Conservation (phyloP, 177 flowering plant species). For the Vitis hybrid region DNA sequence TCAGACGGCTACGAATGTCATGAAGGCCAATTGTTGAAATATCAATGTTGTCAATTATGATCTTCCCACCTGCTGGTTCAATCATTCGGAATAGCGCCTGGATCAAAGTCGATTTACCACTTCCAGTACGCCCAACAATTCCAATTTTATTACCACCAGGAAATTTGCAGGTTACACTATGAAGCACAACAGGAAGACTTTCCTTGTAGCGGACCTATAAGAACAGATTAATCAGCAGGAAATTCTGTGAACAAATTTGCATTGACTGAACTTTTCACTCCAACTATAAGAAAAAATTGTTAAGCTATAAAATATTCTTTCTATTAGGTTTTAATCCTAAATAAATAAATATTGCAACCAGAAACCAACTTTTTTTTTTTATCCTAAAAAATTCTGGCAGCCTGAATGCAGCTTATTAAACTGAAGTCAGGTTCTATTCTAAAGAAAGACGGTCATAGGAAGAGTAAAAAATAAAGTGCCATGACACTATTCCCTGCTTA, state of each 20-base stretch:
- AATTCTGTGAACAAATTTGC: neutral
- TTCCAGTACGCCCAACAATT: constrained; percentile 96
- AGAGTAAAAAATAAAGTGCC: no score
- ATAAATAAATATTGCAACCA: neutral
- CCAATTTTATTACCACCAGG: constrained; percentile 96
- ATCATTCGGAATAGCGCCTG: constrained; percentile 89
- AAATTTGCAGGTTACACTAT: constrained; percentile 67
- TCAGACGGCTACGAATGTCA: constrained; percentile 81
- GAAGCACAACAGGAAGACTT: constrained; percentile 91
- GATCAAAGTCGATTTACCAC: constrained; percentile 95
- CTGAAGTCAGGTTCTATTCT: no score
- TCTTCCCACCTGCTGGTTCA: constrained; percentile 81
- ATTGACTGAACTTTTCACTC: no score
- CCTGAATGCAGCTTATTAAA: no score
- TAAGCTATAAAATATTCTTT: neutral
- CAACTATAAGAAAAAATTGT: no score
- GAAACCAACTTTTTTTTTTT: neutral
- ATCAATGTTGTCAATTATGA: constrained; percentile 82
- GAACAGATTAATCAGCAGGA: constrained; percentile 8
- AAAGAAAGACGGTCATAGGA: no score
- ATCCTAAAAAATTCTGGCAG: neutral
- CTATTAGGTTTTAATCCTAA: neutral
- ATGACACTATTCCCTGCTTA: no score
- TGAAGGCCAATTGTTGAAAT: constrained; percentile 88
- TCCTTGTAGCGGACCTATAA: constrained; percentile 89